phyloP scores from a whole-genome alignment of 495 filamentous ascomycete species.

The Aspergillus leporis region DNA sequence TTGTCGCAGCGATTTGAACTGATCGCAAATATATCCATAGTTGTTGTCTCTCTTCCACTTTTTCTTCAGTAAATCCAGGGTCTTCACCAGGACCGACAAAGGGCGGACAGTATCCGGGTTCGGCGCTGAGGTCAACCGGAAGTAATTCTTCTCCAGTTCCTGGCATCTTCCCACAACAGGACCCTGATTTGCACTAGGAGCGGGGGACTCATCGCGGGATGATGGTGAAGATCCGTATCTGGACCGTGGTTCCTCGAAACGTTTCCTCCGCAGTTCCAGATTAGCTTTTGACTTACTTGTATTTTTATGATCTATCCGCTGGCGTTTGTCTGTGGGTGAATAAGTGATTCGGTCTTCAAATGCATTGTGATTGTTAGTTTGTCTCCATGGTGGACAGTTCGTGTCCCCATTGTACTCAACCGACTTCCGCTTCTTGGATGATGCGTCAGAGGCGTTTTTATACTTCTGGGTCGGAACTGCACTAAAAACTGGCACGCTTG shows the following conservation, averaged over 20 bases:
- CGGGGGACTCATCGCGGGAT: slow-evolving; percentile 60
- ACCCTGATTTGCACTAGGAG: slow-evolving; percentile 58
- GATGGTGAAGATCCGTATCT: slow-evolving; percentile 35
- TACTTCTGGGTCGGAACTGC: slow-evolving; percentile 30
- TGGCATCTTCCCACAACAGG: slow-evolving; percentile 85
- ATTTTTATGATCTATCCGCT: slow-evolving; percentile 46
- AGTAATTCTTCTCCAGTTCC: slow-evolving; percentile 88
- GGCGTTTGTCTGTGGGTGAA: slow-evolving; percentile 61
- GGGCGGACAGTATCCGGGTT: slow-evolving; percentile 87
- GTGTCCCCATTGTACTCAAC: slow-evolving; percentile 55
- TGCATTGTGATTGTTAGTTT: slow-evolving; percentile 59
- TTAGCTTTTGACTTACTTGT: slow-evolving; percentile 88
- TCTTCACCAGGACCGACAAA: slow-evolving; percentile 73
- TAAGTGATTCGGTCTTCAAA: slow-evolving; percentile 80
- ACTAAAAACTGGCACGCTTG: slow-evolving; percentile 39
- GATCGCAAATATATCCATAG: slow-evolving; percentile 96
- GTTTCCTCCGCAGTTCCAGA: slow-evolving; percentile 83
- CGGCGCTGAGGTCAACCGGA: slow-evolving; percentile 87
- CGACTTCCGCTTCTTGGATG: slow-evolving; percentile 77
- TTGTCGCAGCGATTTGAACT: slow-evolving; percentile 98
- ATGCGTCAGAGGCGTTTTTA: slow-evolving; percentile 21
- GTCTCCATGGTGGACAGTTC: slow-evolving; percentile 69
- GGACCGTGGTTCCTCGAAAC: slow-evolving; percentile 72
- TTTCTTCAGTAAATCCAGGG: slow-evolving; percentile 83
- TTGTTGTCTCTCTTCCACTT: slow-evolving; percentile 95